Percentiles rank a stretch among this genome's conserved stretches.
phyloP scores from a whole-genome alignment of 1,139 yeast species.

The Sugiyamaella japonica region DNA sequence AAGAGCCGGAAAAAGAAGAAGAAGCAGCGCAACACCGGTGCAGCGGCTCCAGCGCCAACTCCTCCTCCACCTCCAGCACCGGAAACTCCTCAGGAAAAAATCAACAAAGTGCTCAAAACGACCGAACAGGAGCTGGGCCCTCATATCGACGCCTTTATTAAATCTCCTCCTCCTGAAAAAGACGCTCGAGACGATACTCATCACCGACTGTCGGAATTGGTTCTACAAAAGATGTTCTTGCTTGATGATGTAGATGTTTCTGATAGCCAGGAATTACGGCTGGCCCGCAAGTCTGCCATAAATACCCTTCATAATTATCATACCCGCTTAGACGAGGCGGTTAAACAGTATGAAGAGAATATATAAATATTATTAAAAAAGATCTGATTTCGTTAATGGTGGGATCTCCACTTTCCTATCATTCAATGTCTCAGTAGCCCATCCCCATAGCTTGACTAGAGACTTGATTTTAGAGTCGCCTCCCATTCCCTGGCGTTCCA shows the following conservation, averaged over 20 bases:
- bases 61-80: conserved; percentile 29
- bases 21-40: conserved; percentile 18
- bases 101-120: conserved; percentile 33
- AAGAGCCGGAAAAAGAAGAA: conserved; percentile 17
- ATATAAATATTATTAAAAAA: conserved; percentile 22
- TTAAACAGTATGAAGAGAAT: conserved; percentile 13
- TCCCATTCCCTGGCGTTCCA: conserved; percentile 38
- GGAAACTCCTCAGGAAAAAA: conserved; percentile 36
- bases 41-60: conserved; percentile 19
- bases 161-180: conserved; percentile 33
- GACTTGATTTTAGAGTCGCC: conserved; percentile 40
- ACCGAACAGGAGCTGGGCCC: conserved; percentile 37
- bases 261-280: conserved; percentile 41
- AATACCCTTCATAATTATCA: conserved; percentile 42
- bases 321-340: conserved; percentile 37
- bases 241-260: conserved; percentile 44
- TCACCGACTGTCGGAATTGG: conserved; percentile 41
- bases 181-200: conserved; percentile 38
- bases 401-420: conserved; percentile 34
- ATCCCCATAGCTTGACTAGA: conserved; percentile 39
- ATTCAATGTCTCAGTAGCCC: conserved; percentile 38
- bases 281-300: conserved; percentile 42
- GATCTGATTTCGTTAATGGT: conserved; percentile 26
- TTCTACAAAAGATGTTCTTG: conserved; percentile 43
- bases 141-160: conserved; percentile 36